Evolutionary conservation across 2,329 filamentous ascomycete genomes (phyloP).

Genomic region (Neonectria coccinea): DNA sequence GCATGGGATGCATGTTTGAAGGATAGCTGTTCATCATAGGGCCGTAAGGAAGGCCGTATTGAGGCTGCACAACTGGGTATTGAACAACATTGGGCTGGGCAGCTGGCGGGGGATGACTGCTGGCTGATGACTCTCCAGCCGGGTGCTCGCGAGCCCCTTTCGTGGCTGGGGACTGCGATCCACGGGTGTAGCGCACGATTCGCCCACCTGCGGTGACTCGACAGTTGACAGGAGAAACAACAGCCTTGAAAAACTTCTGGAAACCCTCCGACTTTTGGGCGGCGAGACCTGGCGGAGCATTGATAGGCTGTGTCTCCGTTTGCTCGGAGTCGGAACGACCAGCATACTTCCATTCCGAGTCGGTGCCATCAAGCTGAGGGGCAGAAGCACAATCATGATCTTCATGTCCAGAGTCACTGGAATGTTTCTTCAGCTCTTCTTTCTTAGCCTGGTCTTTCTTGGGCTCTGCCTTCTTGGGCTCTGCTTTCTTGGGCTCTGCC

Average conservation of each 20-base stretch:
- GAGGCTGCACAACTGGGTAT: conserved; percentile 44
- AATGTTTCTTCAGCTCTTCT: conserved; percentile 11
- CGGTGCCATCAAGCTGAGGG: conserved; percentile 55
- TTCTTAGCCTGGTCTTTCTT: not conserved
- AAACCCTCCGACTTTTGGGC: conserved; percentile 74
- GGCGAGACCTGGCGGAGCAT: conserved; percentile 63
- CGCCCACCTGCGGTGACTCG: conserved; percentile 75
- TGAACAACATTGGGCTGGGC: conserved; percentile 37
- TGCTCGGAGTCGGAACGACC: conserved; percentile 59
- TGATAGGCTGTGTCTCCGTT: conserved; percentile 59
- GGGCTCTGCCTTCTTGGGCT: not conserved
- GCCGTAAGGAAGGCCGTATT: conserved; percentile 44
- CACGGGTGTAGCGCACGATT: conserved; percentile 74
- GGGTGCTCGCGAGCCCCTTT: conserved; percentile 62
- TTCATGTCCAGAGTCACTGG: conserved; percentile 26
- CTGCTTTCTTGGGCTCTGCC: no score
- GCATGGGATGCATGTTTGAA: conserved; percentile 47
- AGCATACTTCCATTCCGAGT: conserved; percentile 59
- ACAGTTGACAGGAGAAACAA: conserved; percentile 75
- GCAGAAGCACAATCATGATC: conserved; percentile 36
- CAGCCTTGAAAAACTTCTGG: conserved; percentile 74
- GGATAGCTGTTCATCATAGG: conserved; percentile 49
- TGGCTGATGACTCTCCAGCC: conserved; percentile 37
- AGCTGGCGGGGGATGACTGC: conserved; percentile 37
- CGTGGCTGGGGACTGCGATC: conserved; percentile 62